Base-by-base conservation (phyloP, 495 filamentous ascomycete genomes). In the Amphirosellinia nigrospora region DNA sequence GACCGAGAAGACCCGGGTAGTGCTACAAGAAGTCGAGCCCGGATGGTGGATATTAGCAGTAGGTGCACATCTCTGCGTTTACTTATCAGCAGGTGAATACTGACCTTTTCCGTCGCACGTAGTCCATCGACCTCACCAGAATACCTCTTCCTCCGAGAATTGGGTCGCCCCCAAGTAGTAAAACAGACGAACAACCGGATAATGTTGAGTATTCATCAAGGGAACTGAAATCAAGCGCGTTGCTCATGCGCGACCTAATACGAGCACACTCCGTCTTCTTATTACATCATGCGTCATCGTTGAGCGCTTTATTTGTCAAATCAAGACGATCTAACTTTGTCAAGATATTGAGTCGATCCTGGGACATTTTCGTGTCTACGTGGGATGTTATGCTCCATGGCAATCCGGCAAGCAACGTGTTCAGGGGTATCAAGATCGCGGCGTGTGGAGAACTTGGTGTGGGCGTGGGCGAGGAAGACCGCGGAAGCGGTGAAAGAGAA, bases 1-100 rank as follows among this genome's bases (percentile, higher is more conserved):
- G 76, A 99, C 96, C 0, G 92, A 97, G 72, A 94, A 91, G 81
- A 88, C 89, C 6, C 85, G 94, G 21, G 91, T 97, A 28, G 85
- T 98, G 48, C 81, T 97, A 16, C 86, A 93, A 72, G 93, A 98
- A 79, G 80, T 98, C 64, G 86, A 91, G 70, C 80, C 85, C 4
- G 90, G 92, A 56, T 99, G 96, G 96, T 99, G 96, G 96, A 89
- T 97, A 72, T 82, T 98, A 56, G 94, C 94, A 68, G 94, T 97
- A 79, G 70, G 83, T 76, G 21, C 43, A 68, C 38, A 36, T 36
- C 19, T 46, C 55, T 53, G 68, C 30, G 45, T 71, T 60, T 58
- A 36, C 45, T n/a, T 38, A 53, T 16, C 15, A n/a, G 55, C 21
- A 48, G n/a, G 38, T 61, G 21, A 30, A 23, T 61, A 30, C 66